Evolutionary conservation across 495 filamentous ascomycete species (phyloP).

Genomic region (Trichoderma virens): DNA sequence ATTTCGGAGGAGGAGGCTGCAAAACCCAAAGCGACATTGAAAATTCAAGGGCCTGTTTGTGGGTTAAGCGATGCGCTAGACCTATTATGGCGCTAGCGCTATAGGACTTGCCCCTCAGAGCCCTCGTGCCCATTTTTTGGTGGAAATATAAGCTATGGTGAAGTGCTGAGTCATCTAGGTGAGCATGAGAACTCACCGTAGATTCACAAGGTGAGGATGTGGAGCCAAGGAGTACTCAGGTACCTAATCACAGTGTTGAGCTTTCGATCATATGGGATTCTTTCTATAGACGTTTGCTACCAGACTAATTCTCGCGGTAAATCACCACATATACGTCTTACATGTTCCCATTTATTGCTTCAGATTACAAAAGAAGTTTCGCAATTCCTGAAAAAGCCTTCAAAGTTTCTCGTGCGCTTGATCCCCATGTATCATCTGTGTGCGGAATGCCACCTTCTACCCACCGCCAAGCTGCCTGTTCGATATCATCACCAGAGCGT

Average conservation of each 20-base stretch:
- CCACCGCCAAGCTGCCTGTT: neutral
- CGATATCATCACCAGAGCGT: neutral
- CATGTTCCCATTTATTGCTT: too few species aligned
- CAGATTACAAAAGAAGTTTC: neutral
- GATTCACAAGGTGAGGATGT: neutral
- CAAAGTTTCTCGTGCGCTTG: neutral
- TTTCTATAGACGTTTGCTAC: too few species aligned
- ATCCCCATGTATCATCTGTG: constrained; percentile 1
- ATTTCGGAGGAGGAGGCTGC: constrained; percentile 7
- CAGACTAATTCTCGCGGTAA: neutral
- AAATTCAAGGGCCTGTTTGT: constrained; percentile 12
- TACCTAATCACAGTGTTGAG: too few species aligned
- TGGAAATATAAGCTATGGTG: neutral
- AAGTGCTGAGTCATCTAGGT: constrained; percentile 10
- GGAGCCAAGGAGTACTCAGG: neutral
- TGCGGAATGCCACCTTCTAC: neutral
- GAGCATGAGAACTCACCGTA: neutral
- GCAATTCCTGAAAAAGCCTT: neutral
- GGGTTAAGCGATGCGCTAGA: constrained; percentile 10
- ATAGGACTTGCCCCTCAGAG: constrained; percentile 1
- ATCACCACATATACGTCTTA: neutral
- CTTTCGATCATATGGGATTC: too few species aligned
- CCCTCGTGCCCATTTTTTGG: neutral
- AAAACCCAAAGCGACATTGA: neutral
- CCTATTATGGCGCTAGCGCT: constrained; percentile 2